A percentile compares a stretch with the other conserved stretches of the same genome.
Evolutionary conservation across 768 basidiomycete species (phyloP).

Genomic region (Daedaleopsis nitida): DNA sequence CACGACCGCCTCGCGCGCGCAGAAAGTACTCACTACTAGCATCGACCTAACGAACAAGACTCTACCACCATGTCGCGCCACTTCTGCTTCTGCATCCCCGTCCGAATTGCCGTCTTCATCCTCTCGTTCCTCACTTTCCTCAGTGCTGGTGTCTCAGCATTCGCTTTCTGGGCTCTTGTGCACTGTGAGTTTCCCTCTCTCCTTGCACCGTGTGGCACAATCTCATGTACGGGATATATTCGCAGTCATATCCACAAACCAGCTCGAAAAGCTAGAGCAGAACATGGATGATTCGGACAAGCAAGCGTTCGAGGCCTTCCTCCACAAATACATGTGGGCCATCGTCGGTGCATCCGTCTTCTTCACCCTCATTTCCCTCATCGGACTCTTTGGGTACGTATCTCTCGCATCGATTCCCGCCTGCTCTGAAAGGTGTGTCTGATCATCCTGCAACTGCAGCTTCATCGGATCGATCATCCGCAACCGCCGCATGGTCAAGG

Average conservation of each 20-base stretch:
- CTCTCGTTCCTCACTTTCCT: constrained; percentile 28
- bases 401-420: neutral
- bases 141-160: neutral
- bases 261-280: constrained; percentile 4
- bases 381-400: constrained; percentile 31
- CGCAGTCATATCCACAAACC: constrained; percentile 14
- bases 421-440: neutral
- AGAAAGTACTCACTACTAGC: neutral
- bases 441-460: constrained; percentile 2
- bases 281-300: neutral
- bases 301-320: constrained; percentile 6
- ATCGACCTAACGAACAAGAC: neutral
- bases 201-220: neutral
- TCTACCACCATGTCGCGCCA: constrained; percentile 24
- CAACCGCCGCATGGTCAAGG: constrained; percentile 31
- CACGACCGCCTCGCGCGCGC: neutral
- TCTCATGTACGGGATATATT: neutral
- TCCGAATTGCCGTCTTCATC: constrained; percentile 32
- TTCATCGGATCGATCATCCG: constrained; percentile 30
- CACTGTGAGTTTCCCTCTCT: constrained; percentile 19
- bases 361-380: constrained; percentile 27
- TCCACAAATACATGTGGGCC: constrained; percentile 15
- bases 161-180: constrained; percentile 19
- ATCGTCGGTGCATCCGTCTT: constrained; percentile 23
- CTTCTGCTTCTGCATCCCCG: constrained; percentile 35